These are phyloP conservation scores for Phytopythium litorale DNA, from an alignment of 352 stramenopile genomes.

Conservation along the genomic window DNA sequence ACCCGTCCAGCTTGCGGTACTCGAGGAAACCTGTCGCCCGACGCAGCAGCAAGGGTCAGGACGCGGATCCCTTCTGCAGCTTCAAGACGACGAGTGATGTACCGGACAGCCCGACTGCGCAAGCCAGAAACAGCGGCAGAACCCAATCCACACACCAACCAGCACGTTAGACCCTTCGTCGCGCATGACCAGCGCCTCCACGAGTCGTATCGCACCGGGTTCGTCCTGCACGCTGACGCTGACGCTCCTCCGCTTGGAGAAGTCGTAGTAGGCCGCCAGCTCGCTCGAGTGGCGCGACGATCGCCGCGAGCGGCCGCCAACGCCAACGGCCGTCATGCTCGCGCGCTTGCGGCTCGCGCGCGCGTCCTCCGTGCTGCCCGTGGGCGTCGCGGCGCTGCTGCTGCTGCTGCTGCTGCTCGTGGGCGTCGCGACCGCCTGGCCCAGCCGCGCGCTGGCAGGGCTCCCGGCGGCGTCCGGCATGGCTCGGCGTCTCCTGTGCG, in stretches of 20 bases:
- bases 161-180: neutral
- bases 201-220: neutral
- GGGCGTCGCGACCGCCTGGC: slow-evolving; percentile 3
- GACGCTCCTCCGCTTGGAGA: slow-evolving; percentile 39
- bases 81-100: neutral
- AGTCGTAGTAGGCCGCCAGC: slow-evolving; percentile 61
- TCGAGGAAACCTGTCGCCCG: slow-evolving; percentile 47
- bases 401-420: slow-evolving; percentile 10
- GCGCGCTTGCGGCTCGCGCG: slow-evolving; percentile 6
- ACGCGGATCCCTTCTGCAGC: neutral
- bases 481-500: neutral
- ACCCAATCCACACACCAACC: too few relatives aligned
- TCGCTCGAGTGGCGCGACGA: slow-evolving; percentile 31
- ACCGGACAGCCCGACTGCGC: slow-evolving; percentile 6
- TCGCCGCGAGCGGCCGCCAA: slow-evolving; percentile 11
- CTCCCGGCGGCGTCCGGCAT: neutral
- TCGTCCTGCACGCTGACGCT: slow-evolving; percentile 41
- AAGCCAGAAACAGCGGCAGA: neutral
- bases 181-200: neutral
- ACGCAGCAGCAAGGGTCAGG: neutral
- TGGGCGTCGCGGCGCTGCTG: slow-evolving; percentile 9
- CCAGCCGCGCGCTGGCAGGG: neutral
- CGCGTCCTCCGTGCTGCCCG: slow-evolving; percentile 3
- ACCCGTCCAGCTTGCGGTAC: slow-evolving; percentile 66
- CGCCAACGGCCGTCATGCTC: neutral